A percentile compares a stretch with the other conserved stretches of the same genome.
Conservation (phyloP, 768 basidiomycete genomes). For the Trametes cinnabarina region DNA sequence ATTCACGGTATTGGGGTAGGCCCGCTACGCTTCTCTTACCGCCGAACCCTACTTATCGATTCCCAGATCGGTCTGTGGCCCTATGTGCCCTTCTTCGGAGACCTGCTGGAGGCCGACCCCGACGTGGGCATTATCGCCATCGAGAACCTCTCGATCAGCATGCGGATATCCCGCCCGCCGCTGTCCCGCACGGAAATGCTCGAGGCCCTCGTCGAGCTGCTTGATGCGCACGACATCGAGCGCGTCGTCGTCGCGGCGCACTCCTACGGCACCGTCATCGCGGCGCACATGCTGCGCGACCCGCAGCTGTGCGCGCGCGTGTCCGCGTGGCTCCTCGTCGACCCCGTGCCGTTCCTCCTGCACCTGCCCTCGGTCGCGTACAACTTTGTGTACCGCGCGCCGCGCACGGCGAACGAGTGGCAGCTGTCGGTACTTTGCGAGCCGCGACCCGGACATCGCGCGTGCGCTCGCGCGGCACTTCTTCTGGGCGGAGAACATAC, state of each 20-base stretch:
- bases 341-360: conserved; percentile 65
- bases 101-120: conserved; percentile 42
- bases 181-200: conserved; percentile 42
- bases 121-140: conserved; percentile 58
- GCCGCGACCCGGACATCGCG: conserved; percentile 61
- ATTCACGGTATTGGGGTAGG: conserved; percentile 68
- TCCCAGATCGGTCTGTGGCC: conserved; percentile 60
- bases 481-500: conserved; percentile 62
- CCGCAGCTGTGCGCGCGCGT: conserved; percentile 34
- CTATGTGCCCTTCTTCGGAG: conserved; percentile 51
- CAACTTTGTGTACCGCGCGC: conserved; percentile 62
- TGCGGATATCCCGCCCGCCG: conserved; percentile 56
- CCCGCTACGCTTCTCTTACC: neutral
- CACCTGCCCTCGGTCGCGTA: conserved; percentile 61
- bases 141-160: conserved; percentile 59
- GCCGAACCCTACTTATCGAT: neutral
- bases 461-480: conserved; percentile 58
- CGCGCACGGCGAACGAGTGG: conserved; percentile 56
- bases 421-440: conserved; percentile 68
- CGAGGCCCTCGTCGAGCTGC: conserved; percentile 41
- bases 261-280: conserved; percentile 61
- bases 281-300: conserved; percentile 52
- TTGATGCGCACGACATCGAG: conserved; percentile 40
- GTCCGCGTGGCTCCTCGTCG: conserved; percentile 49
- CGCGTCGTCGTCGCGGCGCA: conserved; percentile 50